phyloP scores from a whole-genome alignment of 2,329 filamentous ascomycete genomes.

The Lasiodiplodia hormozganensis region DNA sequence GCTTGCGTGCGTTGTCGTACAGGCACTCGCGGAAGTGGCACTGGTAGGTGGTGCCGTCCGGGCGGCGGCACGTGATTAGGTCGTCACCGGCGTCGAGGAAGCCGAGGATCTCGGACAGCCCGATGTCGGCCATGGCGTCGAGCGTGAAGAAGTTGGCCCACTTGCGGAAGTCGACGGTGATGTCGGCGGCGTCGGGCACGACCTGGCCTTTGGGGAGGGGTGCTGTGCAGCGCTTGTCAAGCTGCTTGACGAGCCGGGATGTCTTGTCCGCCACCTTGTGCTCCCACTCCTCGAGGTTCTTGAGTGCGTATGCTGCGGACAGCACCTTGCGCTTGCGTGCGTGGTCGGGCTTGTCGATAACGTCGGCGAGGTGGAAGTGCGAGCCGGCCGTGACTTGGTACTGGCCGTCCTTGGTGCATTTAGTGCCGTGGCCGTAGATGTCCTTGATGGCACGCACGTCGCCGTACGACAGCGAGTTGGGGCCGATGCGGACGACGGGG shows the following conservation, averaged over 20 bases:
- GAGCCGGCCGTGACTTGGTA: constrained; percentile 52
- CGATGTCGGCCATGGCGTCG: constrained; percentile 65
- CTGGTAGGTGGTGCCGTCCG: constrained; percentile 56
- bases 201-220: constrained; percentile 38
- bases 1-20: constrained; percentile 58
- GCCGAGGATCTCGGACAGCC: constrained; percentile 58
- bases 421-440: constrained; percentile 35
- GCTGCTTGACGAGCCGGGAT: constrained; percentile 44
- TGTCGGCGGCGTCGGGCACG: constrained; percentile 44
- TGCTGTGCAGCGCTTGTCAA: constrained; percentile 52
- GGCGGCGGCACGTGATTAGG: constrained; percentile 49
- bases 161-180: constrained; percentile 58
- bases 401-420: constrained; percentile 37
- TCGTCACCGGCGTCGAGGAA: constrained; percentile 61
- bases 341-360: constrained; percentile 34
- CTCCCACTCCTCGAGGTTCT: constrained; percentile 34
- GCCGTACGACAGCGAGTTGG: constrained; percentile 43
- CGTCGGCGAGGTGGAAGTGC: constrained; percentile 58
- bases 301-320: constrained; percentile 34
- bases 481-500: constrained; percentile 49
- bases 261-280: constrained; percentile 32
- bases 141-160: constrained; percentile 65
- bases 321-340: constrained; percentile 39
- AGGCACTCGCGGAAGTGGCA: constrained; percentile 59
- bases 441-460: constrained; percentile 49